Conservation (phyloP, 2,329 filamentous ascomycete genomes). For the Colletotrichum tamarilloi region DNA sequence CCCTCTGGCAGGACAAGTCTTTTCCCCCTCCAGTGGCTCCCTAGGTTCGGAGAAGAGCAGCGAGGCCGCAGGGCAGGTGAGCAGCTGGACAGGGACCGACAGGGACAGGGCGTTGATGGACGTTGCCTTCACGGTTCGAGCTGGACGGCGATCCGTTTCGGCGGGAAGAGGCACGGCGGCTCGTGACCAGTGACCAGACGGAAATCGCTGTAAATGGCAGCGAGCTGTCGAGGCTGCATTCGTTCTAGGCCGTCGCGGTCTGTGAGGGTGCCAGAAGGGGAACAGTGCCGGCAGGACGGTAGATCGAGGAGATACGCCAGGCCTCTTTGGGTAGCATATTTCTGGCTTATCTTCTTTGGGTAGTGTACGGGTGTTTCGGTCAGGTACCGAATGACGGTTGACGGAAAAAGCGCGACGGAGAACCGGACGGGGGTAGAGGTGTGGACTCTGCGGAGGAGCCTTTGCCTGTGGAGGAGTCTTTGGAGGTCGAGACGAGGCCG, state of each 20-base stretch:
- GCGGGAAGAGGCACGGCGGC: conserved; percentile 22
- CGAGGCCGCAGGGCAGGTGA: conserved; percentile 18
- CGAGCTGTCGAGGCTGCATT: conserved; percentile 24
- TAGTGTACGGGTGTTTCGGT: conserved; percentile 18
- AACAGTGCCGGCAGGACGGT: conserved; percentile 32
- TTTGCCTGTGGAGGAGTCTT: background rate
- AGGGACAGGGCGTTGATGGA: conserved; percentile 20
- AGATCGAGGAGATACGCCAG: conserved; percentile 18
- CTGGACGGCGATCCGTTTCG: conserved; percentile 33
- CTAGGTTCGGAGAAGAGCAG: conserved; percentile 14
- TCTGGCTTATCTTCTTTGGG: background rate
- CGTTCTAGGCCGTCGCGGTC: conserved; percentile 28
- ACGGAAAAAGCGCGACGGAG: conserved; percentile 33
- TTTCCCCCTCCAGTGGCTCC: background rate
- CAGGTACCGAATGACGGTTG: conserved; percentile 34
- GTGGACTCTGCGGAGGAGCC: background rate
- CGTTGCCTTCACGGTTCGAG: conserved; percentile 13
- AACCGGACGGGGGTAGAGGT: conserved; percentile 1
- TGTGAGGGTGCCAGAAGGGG: conserved; percentile 27
- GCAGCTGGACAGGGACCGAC: conserved; percentile 22
- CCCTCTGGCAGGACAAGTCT: background rate
- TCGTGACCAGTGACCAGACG: conserved; percentile 32
- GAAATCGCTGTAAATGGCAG: conserved; percentile 28
- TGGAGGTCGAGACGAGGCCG: conserved; percentile 9
- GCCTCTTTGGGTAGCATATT: background rate